phyloP scores from a whole-genome alignment of 495 filamentous ascomycete genomes.

The Lophium mytilinum region DNA sequence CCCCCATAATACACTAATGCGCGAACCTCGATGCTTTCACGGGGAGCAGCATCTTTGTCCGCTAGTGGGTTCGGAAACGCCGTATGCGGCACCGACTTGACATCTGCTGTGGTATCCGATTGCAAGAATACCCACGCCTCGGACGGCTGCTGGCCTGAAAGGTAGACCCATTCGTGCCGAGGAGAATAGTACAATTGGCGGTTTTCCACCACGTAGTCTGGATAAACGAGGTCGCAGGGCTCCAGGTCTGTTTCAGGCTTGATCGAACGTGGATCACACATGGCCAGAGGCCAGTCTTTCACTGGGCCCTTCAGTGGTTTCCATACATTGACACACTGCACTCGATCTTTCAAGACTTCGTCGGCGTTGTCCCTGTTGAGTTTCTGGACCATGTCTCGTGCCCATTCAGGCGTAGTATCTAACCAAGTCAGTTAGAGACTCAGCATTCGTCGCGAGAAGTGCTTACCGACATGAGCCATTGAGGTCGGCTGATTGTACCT shows the following conservation, averaged over 20 bases:
- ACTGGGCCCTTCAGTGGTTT: constrained; percentile 1
- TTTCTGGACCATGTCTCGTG: neutral
- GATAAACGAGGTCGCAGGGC: constrained; percentile 2
- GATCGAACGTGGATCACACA: neutral
- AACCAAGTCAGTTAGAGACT: neutral
- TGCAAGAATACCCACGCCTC: constrained; percentile 6
- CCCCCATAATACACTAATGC: constrained; percentile 1
- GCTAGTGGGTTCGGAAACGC: neutral
- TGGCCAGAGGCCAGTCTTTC: constrained; percentile 1
- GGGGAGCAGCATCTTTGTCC: neutral
- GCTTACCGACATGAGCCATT: constrained; percentile 1
- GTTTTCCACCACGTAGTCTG: constrained; percentile 3
- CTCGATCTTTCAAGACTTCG: neutral
- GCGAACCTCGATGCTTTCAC: constrained; percentile 8
- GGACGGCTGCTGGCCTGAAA: neutral
- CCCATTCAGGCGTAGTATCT: constrained; percentile 5
- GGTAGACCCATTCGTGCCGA: neutral
- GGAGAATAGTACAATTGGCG: neutral
- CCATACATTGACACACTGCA: constrained; percentile 7
- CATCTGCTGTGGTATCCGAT: neutral
- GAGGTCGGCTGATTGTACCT: constrained; percentile 5
- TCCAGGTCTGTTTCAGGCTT: constrained; percentile 1
- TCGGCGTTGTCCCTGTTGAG: neutral
- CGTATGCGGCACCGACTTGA: neutral
- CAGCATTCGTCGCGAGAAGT: neutral